Evolutionary conservation across 1,284 basidiomycete species (phyloP), one percentile per base, ranked within the genome.

Genomic region (Cerrena zonata): DNA sequence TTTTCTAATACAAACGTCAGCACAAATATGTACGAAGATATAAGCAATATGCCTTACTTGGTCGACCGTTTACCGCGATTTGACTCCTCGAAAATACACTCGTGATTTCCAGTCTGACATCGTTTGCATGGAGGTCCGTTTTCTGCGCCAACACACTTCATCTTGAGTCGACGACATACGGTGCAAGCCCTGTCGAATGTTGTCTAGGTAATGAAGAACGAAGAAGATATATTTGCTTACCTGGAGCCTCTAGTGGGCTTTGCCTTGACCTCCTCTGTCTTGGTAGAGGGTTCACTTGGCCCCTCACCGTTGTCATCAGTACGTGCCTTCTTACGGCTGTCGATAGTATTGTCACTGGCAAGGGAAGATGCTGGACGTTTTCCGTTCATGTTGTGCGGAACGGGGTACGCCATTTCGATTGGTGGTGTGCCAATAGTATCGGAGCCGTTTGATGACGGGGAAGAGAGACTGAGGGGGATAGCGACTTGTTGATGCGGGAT

Each of bases 101-200:
- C 89, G 62, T 94, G 91, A 49, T 86, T 86, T 10, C 91, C 89
- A 0, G 84, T 71, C 54, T 79, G 75, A 64, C 86, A 89, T 23
- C 89, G 83, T 63, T 93, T 94, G 72, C 94, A 97, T 0, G 94
- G 92, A 0, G 91, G 90, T 0, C 91, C 93, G 30, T 94, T 78
- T 62, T 96, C 94, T 1, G 91, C 91, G 34, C 89, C 93, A 18
- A 96, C 91, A 59, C 95, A 99, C 59, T 95, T 91, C 95, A 99
- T 99, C 75, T 99, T 99, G 56, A 98, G 83, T 45, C 93, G 86
- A 27, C 95, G 84, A 67, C 95, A 98, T 26, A 94, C 91, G 0
- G 90, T 93, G 59, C 94, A 96, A 0, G 94, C 94, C 48, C 91
- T 92, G 58, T 25, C 54, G 51, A 47, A 41, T 22, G 24, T 44